These are phyloP conservation scores for Populus hybrid DNA, from an alignment of 441 rosid genomes.

Conservation along the genomic window DNA sequence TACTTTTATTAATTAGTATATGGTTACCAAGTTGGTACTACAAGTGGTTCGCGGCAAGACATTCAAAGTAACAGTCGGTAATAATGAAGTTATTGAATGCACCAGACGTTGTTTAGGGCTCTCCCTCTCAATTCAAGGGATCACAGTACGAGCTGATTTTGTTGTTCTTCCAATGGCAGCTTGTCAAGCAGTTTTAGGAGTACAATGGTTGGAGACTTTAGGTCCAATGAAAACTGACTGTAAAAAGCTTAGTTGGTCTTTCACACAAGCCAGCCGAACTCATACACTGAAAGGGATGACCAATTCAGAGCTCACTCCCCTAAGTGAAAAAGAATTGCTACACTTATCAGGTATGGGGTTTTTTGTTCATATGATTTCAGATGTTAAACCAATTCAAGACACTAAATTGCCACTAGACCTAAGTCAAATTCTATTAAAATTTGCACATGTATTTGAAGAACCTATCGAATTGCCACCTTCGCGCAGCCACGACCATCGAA, in stretches of 20 bases:
- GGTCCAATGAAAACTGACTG: not conserved
- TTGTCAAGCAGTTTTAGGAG: not conserved
- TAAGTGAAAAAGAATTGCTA: not conserved
- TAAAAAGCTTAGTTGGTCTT: not conserved
- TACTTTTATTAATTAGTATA: no score
- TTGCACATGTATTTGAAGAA: not conserved
- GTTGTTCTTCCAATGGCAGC: not conserved
- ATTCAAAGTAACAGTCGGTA: no score
- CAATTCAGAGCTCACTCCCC: not conserved
- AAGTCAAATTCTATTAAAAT: not conserved
- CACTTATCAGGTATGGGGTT: not conserved
- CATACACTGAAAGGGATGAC: not conserved
- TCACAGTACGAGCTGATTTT: no score
- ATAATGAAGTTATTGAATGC: no score
- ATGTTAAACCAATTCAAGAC: not conserved
- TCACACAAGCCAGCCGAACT: fast-evolving
- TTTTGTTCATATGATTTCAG: not conserved
- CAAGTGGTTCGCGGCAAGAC: no score
- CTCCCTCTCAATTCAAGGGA: no score
- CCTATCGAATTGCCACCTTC: not conserved
- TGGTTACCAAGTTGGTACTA: no score
- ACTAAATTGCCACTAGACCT: not conserved
- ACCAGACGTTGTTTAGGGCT: no score
- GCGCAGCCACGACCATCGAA: not conserved
- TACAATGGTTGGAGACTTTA: not conserved